A percentile compares a stretch with the other conserved stretches of the same genome.
phyloP scores from a whole-genome alignment of 495 filamentous ascomycete genomes.

The Lichenothelia convexa region DNA sequence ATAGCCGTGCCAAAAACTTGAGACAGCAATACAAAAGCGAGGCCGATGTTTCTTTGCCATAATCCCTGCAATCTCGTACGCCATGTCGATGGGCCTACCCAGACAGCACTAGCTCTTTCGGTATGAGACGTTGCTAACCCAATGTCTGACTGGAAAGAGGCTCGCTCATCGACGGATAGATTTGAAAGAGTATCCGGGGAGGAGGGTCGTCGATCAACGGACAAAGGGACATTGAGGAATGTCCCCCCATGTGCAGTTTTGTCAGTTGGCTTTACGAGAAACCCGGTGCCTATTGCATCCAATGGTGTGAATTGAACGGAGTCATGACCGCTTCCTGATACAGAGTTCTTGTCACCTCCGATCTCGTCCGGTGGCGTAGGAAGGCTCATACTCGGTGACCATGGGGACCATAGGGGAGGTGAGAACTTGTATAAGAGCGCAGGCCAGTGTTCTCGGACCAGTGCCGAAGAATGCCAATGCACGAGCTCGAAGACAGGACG shows the following conservation, averaged over 20 bases:
- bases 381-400: not conserved
- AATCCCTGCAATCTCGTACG: conserved; percentile 10
- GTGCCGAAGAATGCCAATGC: too few relatives aligned
- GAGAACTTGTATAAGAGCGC: too few relatives aligned
- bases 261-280: not conserved
- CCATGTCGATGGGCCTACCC: conserved; percentile 11
- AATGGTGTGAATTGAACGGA: too few relatives aligned
- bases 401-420: too few relatives aligned
- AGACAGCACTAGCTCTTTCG: not conserved
- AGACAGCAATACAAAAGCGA: conserved; percentile 52
- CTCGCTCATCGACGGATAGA: conserved; percentile 18
- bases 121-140: not conserved
- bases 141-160: conserved; percentile 8
- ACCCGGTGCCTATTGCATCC: not conserved
- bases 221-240: conserved; percentile 11
- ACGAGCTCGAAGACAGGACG: too few relatives aligned
- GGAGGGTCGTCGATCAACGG: conserved; percentile 14
- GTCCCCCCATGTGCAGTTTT: not conserved
- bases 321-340: not conserved
- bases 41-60: conserved; percentile 45
- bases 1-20: conserved; percentile 79
- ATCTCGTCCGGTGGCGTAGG: conserved; percentile 1
- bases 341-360: conserved; percentile 5
- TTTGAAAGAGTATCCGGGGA: conserved; percentile 20
- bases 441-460: too few relatives aligned